Evolutionary conservation across 495 filamentous ascomycete species (phyloP).

Genomic region (Penicillium antarcticum): DNA sequence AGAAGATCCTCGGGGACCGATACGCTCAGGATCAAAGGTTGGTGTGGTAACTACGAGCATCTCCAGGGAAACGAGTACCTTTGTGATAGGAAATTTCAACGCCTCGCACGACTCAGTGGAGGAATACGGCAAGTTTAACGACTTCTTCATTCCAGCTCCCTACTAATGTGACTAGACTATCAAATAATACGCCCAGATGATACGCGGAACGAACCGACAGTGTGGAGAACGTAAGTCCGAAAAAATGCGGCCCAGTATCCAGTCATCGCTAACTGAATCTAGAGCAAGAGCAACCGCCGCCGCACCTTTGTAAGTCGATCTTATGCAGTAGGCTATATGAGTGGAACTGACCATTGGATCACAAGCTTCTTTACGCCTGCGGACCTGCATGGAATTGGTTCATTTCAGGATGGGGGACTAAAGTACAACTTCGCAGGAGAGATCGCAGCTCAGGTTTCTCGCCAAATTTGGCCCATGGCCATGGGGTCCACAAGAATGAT

Average conservation of each 20-base stretch:
- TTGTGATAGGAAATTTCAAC: conserved; percentile 28
- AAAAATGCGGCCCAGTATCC: background rate
- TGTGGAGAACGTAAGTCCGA: conserved; percentile 23
- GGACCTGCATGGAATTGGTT: conserved; percentile 9
- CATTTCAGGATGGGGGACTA: conserved; percentile 21
- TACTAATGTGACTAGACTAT: conserved; percentile 19
- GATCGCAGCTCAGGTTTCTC: too few species aligned
- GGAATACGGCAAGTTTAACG: too few species aligned
- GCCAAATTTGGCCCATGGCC: too few species aligned
- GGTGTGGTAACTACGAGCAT: conserved; percentile 22
- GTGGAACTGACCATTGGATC: background rate
- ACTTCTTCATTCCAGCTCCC: too few species aligned
- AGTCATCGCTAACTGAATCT: background rate
- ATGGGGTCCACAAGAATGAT: too few species aligned
- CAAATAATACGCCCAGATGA: conserved; percentile 17
- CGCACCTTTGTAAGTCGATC: conserved; percentile 16
- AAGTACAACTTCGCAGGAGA: conserved; percentile 19
- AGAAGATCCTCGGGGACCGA: background rate
- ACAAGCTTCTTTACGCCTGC: conserved; percentile 19
- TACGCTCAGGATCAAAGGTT: conserved; percentile 9
- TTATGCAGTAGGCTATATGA: background rate
- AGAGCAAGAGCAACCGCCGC: conserved; percentile 20
- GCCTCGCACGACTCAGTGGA: too few species aligned
- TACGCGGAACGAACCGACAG: conserved; percentile 13
- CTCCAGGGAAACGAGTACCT: conserved; percentile 17